Evolutionary conservation across 768 basidiomycete genomes (phyloP), one percentile per base, ranked within the genome.

Genomic region (Amanita pallidorosea): DNA sequence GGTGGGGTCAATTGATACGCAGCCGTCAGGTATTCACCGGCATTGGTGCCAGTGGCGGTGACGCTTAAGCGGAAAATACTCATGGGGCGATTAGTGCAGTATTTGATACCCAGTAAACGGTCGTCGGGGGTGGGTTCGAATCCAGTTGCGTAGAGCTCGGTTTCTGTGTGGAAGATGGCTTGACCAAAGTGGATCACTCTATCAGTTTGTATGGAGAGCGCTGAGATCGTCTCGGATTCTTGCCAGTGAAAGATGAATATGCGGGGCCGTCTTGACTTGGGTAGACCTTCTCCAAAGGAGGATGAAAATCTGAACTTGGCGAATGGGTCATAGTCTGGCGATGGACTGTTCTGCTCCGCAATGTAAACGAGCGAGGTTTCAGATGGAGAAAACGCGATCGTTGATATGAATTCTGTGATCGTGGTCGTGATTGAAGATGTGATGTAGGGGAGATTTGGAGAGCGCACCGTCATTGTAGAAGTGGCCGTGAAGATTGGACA

Each of bases 231-330:
- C 12, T 33, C 47, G 7, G 54, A 47, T 46, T 23, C 42, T 9
- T 47, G 43, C 75, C 80, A 83, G 9, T 65, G 65, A 44, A 81
- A 70, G 11, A 85, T 45, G 57, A 80, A 87, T 7, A 78, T 62
- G 0, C 67, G 65, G 1, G 85, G 80, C 3, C 67, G 64, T 53
- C 70, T 74, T 58, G 75, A 79, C 4, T 73, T 74, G 4, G 61
- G 59, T 17, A 83, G 59, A 4, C 72, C 72, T 63, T 88, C 85
- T 0, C 85, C 86, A 53, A 84, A 78, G 41, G 75, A 69, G 4
- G 84, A 81, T 0, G 58, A 66, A 59, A 74, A 87, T 23, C 70
- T 65, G 55, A 79, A 85, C 48, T 75, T 76, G 17, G 63, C 60
- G 49, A 65, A 72, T 3, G 66, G 65, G 54, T 70, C 66, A 1